These are phyloP conservation scores for Bimuria novae-zelandiae DNA, from an alignment of 2,329 filamentous ascomycete species.

Conservation along the genomic window DNA sequence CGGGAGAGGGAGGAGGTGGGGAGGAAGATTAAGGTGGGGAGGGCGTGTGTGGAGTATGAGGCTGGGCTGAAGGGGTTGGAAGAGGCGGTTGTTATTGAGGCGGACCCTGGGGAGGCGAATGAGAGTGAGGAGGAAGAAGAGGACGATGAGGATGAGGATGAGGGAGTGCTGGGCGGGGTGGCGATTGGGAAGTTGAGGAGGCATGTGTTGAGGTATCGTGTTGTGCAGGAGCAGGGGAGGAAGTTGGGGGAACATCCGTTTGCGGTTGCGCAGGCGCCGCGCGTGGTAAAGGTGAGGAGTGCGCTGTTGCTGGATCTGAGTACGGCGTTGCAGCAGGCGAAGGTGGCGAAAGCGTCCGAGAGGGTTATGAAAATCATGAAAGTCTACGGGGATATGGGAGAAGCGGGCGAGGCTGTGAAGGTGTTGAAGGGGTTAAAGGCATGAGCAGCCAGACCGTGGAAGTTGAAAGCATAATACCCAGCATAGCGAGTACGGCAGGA, in stretches of 20 bases:
- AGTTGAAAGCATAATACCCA: conserved; percentile 5
- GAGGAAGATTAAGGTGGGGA: conserved; percentile 65
- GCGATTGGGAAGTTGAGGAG: conserved; percentile 54
- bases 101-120: conserved; percentile 16
- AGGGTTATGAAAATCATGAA: conserved; percentile 61
- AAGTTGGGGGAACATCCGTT: conserved; percentile 67
- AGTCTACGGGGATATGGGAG: conserved; percentile 66
- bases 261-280: conserved; percentile 59
- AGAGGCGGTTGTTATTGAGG: conserved; percentile 61
- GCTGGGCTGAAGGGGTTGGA: conserved; percentile 68
- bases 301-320: conserved; percentile 69
- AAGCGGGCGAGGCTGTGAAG: conserved; percentile 62
- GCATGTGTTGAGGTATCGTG: conserved; percentile 62
- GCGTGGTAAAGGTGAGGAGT: conserved; percentile 62
- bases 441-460: not conserved
- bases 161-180: conserved; percentile 29
- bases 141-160: conserved; percentile 43
- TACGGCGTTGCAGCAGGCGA: conserved; percentile 64
- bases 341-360: conserved; percentile 43
- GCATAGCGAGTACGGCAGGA: conserved; percentile 1
- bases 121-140: conserved; percentile 34
- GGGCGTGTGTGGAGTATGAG: conserved; percentile 68
- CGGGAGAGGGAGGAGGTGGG: conserved; percentile 73
- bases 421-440: conserved; percentile 53
- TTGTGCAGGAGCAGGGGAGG: conserved; percentile 57